Evolutionary conservation across 106 monocot species (phyloP).

Genomic region (Platanthera zijinensis): DNA sequence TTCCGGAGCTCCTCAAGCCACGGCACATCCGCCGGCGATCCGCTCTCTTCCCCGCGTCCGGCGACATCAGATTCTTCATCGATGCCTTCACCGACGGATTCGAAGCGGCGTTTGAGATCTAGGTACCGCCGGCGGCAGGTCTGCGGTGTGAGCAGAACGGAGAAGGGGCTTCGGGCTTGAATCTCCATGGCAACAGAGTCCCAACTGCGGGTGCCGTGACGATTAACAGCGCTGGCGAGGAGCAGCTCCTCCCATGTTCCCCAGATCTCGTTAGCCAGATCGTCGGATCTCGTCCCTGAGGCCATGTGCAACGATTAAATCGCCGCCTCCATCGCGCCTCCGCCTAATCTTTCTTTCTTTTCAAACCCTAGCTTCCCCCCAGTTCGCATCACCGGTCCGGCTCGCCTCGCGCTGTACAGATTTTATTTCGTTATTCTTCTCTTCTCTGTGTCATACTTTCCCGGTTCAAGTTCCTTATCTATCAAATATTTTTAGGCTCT

Average conservation of each 20-base stretch:
- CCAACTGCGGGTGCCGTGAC: conserved; percentile 72
- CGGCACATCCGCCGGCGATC: conserved; percentile 13
- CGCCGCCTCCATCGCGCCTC: conserved; percentile 6
- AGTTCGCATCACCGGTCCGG: background rate
- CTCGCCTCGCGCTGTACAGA: background rate
- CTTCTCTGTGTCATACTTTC: background rate
- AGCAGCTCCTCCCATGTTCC: conserved; percentile 94
- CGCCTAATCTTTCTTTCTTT: background rate
- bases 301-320: background rate
- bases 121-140: conserved; percentile 40
- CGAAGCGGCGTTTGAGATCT: conserved; percentile 57
- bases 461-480: background rate
- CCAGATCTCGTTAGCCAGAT: conserved; percentile 69
- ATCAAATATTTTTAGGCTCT: background rate
- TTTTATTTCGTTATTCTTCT: background rate
- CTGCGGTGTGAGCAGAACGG: conserved; percentile 34
- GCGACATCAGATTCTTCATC: background rate
- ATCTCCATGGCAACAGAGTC: conserved; percentile 76
- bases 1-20: conserved; percentile 81
- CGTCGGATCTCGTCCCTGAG: conserved; percentile 52
- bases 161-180: conserved; percentile 32
- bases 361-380: conserved; percentile 3
- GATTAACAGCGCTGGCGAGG: conserved; percentile 69
- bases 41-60: background rate
- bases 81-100: conserved; percentile 8